A percentile compares a stretch with the other conserved stretches of the same genome.
These are phyloP conservation scores for Spongospora subterranea DNA, from an alignment of 208 protist genomes.

Conservation along the genomic window DNA sequence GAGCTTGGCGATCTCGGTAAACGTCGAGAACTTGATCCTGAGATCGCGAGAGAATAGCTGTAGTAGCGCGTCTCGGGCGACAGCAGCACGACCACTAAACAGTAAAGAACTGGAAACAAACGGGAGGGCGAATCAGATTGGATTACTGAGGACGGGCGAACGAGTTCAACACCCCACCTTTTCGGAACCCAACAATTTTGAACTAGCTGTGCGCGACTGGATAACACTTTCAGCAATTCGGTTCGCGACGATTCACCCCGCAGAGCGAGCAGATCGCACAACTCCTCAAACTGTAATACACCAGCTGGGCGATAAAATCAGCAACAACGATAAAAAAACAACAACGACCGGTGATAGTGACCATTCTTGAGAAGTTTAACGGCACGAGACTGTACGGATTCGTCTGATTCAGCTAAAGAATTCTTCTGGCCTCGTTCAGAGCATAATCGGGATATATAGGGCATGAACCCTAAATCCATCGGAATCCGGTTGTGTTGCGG, in stretches of 20 bases:
- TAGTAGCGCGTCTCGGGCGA: neutral
- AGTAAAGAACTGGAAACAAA: neutral
- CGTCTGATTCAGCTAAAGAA: neutral
- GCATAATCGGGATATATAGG: neutral
- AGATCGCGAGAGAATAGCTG: neutral
- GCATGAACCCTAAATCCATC: neutral
- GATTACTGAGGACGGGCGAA: neutral
- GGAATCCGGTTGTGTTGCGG: neutral
- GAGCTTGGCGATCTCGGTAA: neutral
- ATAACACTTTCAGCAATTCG: neutral
- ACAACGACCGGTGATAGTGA: neutral
- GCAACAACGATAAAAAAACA: neutral
- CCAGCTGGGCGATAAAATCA: neutral
- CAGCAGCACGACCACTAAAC: neutral
- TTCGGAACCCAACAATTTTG: slow-evolving; percentile 44
- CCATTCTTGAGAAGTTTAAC: neutral
- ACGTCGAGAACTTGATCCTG: neutral
- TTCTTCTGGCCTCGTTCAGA: neutral
- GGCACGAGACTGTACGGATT: neutral
- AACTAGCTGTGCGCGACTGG: neutral
- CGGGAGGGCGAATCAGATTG: neutral
- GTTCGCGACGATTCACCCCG: neutral
- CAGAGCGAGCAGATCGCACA: neutral
- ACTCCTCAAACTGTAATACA: slow-evolving; percentile 4
- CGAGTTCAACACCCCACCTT: neutral